A percentile compares a stretch with the other conserved stretches of the same genome.
Evolutionary conservation across 805 yeast species (phyloP).

Genomic region (Saturnispora besseyi): DNA sequence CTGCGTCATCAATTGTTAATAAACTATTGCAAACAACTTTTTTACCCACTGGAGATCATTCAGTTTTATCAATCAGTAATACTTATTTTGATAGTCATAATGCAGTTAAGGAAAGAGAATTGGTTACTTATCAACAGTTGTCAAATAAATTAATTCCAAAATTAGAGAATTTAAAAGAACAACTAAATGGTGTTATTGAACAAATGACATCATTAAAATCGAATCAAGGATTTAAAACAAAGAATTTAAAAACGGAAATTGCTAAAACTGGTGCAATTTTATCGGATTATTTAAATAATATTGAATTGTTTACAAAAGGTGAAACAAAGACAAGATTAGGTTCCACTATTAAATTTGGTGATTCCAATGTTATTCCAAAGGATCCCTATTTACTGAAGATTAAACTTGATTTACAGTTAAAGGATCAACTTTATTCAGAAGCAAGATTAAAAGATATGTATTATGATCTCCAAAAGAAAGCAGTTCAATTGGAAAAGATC

Average conservation of each 20-base stretch:
- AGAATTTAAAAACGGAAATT: slow-evolving; percentile 49
- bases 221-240: slow-evolving; percentile 44
- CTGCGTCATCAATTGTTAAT: slow-evolving; percentile 22
- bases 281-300: slow-evolving; percentile 37
- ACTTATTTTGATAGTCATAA: slow-evolving; percentile 27
- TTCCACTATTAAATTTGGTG: slow-evolving; percentile 18
- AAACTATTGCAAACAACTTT: slow-evolving; percentile 42
- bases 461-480: slow-evolving; percentile 54
- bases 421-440: slow-evolving; percentile 55
- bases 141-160: slow-evolving; percentile 42
- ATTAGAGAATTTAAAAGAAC: slow-evolving; percentile 46
- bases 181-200: slow-evolving; percentile 43
- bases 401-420: slow-evolving; percentile 56
- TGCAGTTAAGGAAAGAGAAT: slow-evolving; percentile 34
- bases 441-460: slow-evolving; percentile 58
- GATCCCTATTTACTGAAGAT: slow-evolving; percentile 61
- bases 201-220: slow-evolving; percentile 45
- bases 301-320: slow-evolving; percentile 33
- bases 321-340: slow-evolving; percentile 27
- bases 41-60: slow-evolving; percentile 29
- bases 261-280: slow-evolving; percentile 53
- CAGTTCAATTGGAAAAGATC: slow-evolving; percentile 55
- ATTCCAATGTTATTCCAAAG: slow-evolving; percentile 19
- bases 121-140: slow-evolving; percentile 43
- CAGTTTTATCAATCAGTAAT: slow-evolving; percentile 29